A percentile compares a stretch with the other conserved stretches of the same genome.
These are phyloP conservation scores for Fagus crenata DNA, from an alignment of 306 rosid genomes.

Conservation along the genomic window DNA sequence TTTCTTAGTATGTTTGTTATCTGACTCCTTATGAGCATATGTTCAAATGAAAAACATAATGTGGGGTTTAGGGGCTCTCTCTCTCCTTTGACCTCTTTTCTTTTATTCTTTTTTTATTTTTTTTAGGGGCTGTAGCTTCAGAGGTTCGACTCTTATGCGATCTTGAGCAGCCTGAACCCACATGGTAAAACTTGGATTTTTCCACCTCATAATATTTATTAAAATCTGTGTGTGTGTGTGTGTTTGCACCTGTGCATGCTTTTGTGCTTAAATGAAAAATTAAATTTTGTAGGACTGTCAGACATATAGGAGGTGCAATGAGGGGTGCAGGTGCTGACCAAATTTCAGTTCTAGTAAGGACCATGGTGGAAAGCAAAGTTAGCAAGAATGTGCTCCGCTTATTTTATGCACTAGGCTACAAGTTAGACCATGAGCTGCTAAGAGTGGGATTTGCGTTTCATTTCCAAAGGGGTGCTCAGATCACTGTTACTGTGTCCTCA, in stretches of 20 bases:
- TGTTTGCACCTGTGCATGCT: not conserved
- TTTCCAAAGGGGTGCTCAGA: conserved; percentile 69
- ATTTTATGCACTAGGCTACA: conserved; percentile 84
- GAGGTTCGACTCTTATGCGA: conserved; percentile 86
- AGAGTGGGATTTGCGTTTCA: conserved; percentile 83
- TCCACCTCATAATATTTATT: not conserved
- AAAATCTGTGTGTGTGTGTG: not conserved
- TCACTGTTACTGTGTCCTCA: conserved; percentile 74
- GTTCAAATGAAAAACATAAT: not conserved
- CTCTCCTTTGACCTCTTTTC: not conserved
- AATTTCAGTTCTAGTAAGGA: conserved; percentile 82
- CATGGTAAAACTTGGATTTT: conserved; percentile 53
- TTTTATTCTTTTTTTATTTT: conserved; percentile 17
- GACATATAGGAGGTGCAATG: conserved; percentile 87
- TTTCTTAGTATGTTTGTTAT: not conserved
- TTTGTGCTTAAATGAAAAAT: not conserved
- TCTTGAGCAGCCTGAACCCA: conserved; percentile 80
- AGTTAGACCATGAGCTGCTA: conserved; percentile 81
- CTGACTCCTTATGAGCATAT: not conserved
- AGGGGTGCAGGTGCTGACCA: conserved; percentile 98
- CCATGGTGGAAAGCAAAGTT: conserved; percentile 84
- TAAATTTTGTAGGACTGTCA: conserved; percentile 63
- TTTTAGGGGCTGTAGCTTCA: conserved; percentile 63
- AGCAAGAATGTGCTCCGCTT: conserved; percentile 84
- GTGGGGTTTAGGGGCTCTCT: not conserved